A percentile compares a stretch with the other conserved stretches of the same genome.
Evolutionary conservation across 306 rosid genomes (phyloP).

Genomic region (Cucumis sativus): DNA sequence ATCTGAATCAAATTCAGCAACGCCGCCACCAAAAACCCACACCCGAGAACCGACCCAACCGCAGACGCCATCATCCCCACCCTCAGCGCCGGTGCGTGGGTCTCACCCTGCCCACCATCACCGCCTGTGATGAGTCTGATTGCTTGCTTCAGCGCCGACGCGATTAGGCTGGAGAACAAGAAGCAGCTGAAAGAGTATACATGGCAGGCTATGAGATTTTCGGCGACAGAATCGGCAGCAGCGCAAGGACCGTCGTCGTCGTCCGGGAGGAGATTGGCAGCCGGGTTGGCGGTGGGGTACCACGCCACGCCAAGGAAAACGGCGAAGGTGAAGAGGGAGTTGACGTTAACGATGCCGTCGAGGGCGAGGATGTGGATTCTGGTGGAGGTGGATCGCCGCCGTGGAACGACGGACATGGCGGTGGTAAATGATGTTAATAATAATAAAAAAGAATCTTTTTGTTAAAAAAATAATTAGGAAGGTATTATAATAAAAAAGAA

Average conservation of each 20-base stretch:
- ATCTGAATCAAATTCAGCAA: conserved; percentile 68
- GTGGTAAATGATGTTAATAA: neutral
- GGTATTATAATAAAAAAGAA: neutral
- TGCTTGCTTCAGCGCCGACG: conserved; percentile 64
- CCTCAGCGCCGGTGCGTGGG: conserved; percentile 28
- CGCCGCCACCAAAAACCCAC: conserved; percentile 75
- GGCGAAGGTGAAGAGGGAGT: conserved; percentile 77
- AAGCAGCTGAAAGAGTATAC: conserved; percentile 85
- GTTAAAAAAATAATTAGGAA: neutral
- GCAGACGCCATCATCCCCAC: conserved; percentile 60
- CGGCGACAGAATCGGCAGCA: conserved; percentile 28
- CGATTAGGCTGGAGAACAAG: conserved; percentile 88
- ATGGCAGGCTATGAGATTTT: conserved; percentile 46
- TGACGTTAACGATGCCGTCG: conserved; percentile 71
- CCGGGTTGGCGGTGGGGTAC: conserved; percentile 33
- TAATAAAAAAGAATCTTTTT: neutral
- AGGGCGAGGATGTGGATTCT: conserved; percentile 72
- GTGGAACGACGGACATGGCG: conserved; percentile 34
- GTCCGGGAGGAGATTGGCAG: conserved; percentile 22
- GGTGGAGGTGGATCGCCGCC: conserved; percentile 31
- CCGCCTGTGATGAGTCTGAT: conserved; percentile 23
- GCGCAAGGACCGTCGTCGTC: conserved; percentile 20
- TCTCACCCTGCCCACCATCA: neutral
- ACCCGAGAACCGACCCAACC: conserved; percentile 60
- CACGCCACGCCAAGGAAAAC: conserved; percentile 69